phyloP scores from a whole-genome alignment of 2,329 filamentous ascomycete genomes.

The Microcyclospora tardicrescens region DNA sequence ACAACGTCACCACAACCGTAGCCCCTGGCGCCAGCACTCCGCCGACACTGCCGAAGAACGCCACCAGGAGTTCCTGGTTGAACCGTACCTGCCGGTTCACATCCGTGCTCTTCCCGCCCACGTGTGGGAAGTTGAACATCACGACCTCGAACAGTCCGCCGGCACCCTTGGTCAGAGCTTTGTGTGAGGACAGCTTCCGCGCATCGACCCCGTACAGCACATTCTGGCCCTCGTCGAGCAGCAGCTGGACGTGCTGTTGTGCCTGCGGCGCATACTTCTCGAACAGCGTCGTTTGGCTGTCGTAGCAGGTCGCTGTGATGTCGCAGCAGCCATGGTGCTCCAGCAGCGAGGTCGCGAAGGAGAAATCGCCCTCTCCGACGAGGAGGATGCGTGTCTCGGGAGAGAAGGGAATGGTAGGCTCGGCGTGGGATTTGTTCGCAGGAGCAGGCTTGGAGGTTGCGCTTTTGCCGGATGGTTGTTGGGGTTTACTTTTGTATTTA shows the following conservation, averaged over 20 bases:
- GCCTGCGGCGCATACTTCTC: constrained; percentile 59
- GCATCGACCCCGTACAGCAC: constrained; percentile 56
- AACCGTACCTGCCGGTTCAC: constrained; percentile 87
- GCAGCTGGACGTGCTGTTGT: constrained; percentile 42
- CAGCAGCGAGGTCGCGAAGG: constrained; percentile 57
- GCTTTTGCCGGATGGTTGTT: constrained; percentile 3
- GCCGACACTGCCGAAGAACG: constrained; percentile 49
- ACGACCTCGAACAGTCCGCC: constrained; percentile 54
- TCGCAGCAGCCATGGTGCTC: constrained; percentile 52
- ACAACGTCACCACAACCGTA: constrained; percentile 67
- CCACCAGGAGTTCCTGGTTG: constrained; percentile 69
- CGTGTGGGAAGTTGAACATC: constrained; percentile 94
- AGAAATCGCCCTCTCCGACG: constrained; percentile 68
- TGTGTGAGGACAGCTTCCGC: constrained; percentile 41
- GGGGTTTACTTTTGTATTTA: not conserved
- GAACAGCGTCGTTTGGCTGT: constrained; percentile 45
- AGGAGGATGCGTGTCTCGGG: constrained; percentile 57
- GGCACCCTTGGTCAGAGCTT: constrained; percentile 29
- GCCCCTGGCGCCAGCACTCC: constrained; percentile 43
- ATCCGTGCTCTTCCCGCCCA: constrained; percentile 82
- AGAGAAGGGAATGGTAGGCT: constrained; percentile 54
- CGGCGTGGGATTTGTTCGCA: constrained; percentile 8
- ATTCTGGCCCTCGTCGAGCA: constrained; percentile 34
- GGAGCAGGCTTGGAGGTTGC: constrained; percentile 3
- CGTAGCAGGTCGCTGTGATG: constrained; percentile 57